Evolutionary conservation across 306 rosid species (phyloP), one percentile per base, ranked within the genome.

Genomic region (Inga oerstediana): DNA sequence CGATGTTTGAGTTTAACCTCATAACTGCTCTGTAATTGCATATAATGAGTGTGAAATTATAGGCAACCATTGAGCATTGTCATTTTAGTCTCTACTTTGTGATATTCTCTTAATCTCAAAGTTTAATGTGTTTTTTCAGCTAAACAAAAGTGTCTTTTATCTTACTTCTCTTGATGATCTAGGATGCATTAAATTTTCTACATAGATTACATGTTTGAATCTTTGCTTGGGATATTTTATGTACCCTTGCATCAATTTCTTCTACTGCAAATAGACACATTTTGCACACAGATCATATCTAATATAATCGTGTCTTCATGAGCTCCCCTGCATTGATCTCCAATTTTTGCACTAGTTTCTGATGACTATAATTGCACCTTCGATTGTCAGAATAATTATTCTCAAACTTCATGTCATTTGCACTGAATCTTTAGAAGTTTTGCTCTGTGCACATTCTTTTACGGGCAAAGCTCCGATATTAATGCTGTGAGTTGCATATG

Each of bases 371-470:
- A 32, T 61, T 19, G 45, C 69, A 45, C 17, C 16, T 13, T 11
- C 8, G 22, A 35, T 34, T 15, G 39, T 70, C 52, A 32, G 13
- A 45, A 45, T 72, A 1, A 3, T n/a, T 52, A 9, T 27, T 45
- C 10, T 34, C 34, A 17, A 20, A 37, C 43, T 56, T 32, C 34
- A 32, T 72, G 64, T 59, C 45, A 46, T 8, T 43, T 43, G 62
- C n/a, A 69, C 9, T 70, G 34, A 75, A 76, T 76, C 30, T 51
- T 32, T 14, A 14, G 17, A 59, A 39, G 37, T n/a, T 77, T 82
- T 17, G 22, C 71, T 68, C 24, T 20, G 27, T 62, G 66, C n/a
- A 13, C 27, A 30, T 49, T 72, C 34, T 72, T 66, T 78, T 17
- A 35, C 0, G 19, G 39, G 39, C 20, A 15, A 22, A 74, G 10